Percentiles rank a stretch among this genome's conserved stretches.
phyloP scores from a whole-genome alignment of 768 basidiomycete species.

The Tricholoma saponaceum region DNA sequence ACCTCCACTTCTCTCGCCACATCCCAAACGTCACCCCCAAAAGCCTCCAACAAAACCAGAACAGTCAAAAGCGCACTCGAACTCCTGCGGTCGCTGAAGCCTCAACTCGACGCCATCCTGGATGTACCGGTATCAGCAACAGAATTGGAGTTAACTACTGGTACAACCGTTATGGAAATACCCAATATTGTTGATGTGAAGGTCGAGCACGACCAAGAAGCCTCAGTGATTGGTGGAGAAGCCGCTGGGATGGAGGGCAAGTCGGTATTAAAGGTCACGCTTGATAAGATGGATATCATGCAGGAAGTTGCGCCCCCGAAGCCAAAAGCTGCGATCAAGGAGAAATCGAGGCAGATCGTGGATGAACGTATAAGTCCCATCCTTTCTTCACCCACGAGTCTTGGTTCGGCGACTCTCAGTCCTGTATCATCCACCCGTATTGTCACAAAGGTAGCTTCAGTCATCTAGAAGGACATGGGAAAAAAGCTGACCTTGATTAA shows the following conservation, averaged over 20 bases:
- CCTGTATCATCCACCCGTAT: not conserved
- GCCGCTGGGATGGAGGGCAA: not conserved
- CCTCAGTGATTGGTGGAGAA: conserved; percentile 7
- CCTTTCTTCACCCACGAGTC: not conserved
- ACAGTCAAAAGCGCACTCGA: conserved; percentile 39
- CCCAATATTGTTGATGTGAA: conserved; percentile 15
- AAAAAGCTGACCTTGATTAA: not conserved
- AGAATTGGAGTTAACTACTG: not conserved
- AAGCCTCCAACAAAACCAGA: not conserved
- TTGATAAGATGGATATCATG: conserved; percentile 49
- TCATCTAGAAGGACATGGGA: not conserved
- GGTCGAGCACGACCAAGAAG: not conserved
- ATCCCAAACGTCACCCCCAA: not conserved
- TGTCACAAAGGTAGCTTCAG: not conserved
- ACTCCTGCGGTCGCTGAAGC: conserved; percentile 38
- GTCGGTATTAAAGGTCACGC: conserved; percentile 22
- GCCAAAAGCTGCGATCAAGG: not conserved
- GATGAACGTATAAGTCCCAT: not conserved
- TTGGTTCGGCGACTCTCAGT: not conserved
- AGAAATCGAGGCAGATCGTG: not conserved
- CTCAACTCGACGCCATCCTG: conserved; percentile 40
- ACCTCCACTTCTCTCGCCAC: not conserved
- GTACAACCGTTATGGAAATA: conserved; percentile 13
- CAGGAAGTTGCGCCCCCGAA: conserved; percentile 16
- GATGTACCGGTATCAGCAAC: conserved; percentile 6